Evolutionary conservation across 2,329 filamentous ascomycete species (phyloP).

Genomic region (Corinectria fuckeliana): DNA sequence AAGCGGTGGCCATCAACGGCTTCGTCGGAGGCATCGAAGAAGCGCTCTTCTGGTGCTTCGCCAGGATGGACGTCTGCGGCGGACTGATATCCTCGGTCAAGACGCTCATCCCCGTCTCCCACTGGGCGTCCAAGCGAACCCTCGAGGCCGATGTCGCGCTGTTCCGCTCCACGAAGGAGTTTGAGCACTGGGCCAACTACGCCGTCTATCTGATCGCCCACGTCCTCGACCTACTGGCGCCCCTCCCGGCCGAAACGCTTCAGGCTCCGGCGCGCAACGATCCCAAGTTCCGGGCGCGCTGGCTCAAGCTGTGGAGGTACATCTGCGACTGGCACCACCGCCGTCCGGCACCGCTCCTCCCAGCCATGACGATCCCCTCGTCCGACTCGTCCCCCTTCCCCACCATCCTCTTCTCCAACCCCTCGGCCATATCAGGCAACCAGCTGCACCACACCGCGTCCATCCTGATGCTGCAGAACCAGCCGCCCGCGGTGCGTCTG

Average conservation of each 20-base stretch:
- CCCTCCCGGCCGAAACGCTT: constrained; percentile 22
- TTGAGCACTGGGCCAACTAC: constrained; percentile 58
- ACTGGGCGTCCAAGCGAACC: constrained; percentile 49
- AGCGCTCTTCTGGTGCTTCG: constrained; percentile 62
- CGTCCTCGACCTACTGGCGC: constrained; percentile 48
- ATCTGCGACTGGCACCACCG: constrained; percentile 50
- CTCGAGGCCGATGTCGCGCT: constrained; percentile 42
- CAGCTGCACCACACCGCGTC: constrained; percentile 61
- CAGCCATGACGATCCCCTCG: constrained; percentile 44
- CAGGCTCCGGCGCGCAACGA: constrained; percentile 30
- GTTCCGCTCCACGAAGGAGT: constrained; percentile 44
- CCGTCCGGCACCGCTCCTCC: constrained; percentile 45
- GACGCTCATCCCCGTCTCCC: constrained; percentile 55
- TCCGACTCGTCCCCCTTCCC: constrained; percentile 56
- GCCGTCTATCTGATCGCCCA: constrained; percentile 56
- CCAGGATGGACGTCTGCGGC: constrained; percentile 61
- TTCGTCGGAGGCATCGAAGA: constrained; percentile 57
- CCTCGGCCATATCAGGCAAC: constrained; percentile 60
- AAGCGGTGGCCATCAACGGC: constrained; percentile 57
- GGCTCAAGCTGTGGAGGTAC: constrained; percentile 48
- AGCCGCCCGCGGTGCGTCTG: constrained; percentile 49
- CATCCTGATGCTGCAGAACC: constrained; percentile 57
- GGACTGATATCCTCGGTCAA: constrained; percentile 58
- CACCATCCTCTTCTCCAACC: constrained; percentile 56
- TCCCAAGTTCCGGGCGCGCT: constrained; percentile 38